These are phyloP conservation scores for Gillenia trifoliata DNA, from an alignment of 306 rosid species.

Conservation along the genomic window DNA sequence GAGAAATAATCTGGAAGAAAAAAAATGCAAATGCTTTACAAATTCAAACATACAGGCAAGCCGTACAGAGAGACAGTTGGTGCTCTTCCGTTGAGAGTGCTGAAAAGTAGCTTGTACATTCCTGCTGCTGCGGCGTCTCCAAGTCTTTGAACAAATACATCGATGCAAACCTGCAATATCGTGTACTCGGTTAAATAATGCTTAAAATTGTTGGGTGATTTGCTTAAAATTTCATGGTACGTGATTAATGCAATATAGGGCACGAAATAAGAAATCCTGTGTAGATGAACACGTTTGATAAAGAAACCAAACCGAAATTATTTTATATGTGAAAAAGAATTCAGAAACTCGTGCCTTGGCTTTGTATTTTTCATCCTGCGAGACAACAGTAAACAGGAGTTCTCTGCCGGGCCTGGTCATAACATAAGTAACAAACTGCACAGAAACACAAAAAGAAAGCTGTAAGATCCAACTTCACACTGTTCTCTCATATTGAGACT, in stretches of 20 bases:
- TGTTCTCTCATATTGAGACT: neutral
- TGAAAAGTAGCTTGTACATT: conserved; percentile 76
- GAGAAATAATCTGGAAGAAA: neutral
- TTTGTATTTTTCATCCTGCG: conserved; percentile 96
- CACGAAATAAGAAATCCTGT: neutral
- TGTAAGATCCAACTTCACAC: conserved; percentile 7
- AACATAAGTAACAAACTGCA: conserved; percentile 87
- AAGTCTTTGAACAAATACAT: conserved; percentile 87
- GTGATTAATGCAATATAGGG: neutral
- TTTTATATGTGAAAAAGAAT: conserved; percentile 8
- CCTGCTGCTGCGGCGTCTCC: conserved; percentile 98
- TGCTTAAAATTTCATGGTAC: neutral
- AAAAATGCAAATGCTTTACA: neutral
- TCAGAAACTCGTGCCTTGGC: conserved; percentile 58
- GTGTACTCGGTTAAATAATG: neutral
- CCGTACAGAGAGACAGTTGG: conserved; percentile 70
- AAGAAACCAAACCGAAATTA: neutral
- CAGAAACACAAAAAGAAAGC: conserved; percentile 8
- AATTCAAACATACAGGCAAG: conserved; percentile 57
- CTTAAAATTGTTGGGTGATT: neutral
- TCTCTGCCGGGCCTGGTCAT: conserved; percentile 96
- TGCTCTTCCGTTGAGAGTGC: conserved; percentile 51
- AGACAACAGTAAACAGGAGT: conserved; percentile 85
- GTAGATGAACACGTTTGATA: neutral
- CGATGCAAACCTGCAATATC: conserved; percentile 74